Evolutionary conservation across 129 eudicot genomes (phyloP).

Genomic region (Flaveria robusta): DNA sequence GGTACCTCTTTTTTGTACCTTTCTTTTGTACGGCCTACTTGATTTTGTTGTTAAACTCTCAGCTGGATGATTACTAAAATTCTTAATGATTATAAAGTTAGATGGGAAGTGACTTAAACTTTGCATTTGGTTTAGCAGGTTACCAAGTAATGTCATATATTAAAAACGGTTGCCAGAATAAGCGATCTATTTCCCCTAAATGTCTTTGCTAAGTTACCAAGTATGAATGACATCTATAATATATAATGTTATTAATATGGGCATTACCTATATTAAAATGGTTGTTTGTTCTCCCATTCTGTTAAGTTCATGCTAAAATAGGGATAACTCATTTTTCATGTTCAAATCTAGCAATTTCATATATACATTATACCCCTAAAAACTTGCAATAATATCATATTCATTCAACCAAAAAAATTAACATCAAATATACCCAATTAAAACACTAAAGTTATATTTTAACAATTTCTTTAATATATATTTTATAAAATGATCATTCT

Average conservation of each 20-base stretch:
- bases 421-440: not conserved
- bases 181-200: not conserved
- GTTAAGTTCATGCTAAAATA: not conserved
- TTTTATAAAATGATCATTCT: not conserved
- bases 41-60: slow-evolving; percentile 9
- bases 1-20: slow-evolving; percentile 50
- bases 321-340: not conserved
- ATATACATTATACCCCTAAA: not conserved
- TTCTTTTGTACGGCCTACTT: slow-evolving; percentile 12
- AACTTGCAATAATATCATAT: not conserved
- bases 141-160: slow-evolving; percentile 6
- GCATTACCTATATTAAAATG: not conserved
- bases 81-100: not conserved
- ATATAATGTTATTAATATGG: not conserved
- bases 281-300: not conserved
- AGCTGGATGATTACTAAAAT: not conserved
- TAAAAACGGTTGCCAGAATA: not conserved
- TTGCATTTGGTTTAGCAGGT: slow-evolving; percentile 6
- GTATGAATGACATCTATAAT: slow-evolving; percentile 6
- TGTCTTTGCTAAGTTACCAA: slow-evolving; percentile 7
- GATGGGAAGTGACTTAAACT: slow-evolving; percentile 4
- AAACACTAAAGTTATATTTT: not conserved
- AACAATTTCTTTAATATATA: not conserved
- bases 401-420: not conserved
- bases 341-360: not conserved